Evolutionary conservation across 306 rosid genomes (phyloP).

Genomic region (Bauhinia variegata): DNA sequence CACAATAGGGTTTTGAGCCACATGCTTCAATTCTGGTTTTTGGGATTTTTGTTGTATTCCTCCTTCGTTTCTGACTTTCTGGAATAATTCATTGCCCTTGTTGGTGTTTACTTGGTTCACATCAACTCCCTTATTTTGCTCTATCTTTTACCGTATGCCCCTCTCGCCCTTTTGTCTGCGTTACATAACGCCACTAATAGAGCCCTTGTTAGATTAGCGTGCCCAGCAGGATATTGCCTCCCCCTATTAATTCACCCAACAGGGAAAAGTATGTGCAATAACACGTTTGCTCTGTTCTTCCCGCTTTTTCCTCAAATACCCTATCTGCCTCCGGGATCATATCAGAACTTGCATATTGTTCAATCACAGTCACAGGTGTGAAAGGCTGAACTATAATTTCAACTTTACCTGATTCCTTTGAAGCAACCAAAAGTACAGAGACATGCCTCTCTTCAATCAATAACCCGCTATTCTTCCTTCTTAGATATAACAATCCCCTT

Average conservation of each 20-base stretch:
- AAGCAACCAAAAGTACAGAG: too few relatives aligned
- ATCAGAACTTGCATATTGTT: too few relatives aligned
- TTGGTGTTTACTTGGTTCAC: slow-evolving; percentile 3
- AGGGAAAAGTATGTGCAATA: too few relatives aligned
- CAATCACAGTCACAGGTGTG: too few relatives aligned
- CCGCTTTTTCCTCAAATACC: too few relatives aligned
- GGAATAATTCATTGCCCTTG: slow-evolving; percentile 4
- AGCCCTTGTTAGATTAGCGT: neutral
- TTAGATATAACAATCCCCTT: neutral
- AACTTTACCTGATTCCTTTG: too few relatives aligned
- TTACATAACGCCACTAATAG: neutral
- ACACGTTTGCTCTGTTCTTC: too few relatives aligned
- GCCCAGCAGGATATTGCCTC: neutral
- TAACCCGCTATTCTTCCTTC: neutral
- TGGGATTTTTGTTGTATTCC: slow-evolving; percentile 2
- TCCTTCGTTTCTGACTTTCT: slow-evolving; percentile 15
- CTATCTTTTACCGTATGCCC: slow-evolving; percentile 1
- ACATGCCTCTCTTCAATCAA: too few relatives aligned
- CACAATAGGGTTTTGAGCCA: too few relatives aligned
- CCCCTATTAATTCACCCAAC: neutral
- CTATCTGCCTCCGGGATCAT: too few relatives aligned
- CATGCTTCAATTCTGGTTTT: neutral
- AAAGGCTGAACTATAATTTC: too few relatives aligned
- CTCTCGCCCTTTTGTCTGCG: slow-evolving; percentile 12
- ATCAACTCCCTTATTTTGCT: neutral